phyloP scores from a whole-genome alignment of 306 rosid species.

The Ochetophila trinervis region DNA sequence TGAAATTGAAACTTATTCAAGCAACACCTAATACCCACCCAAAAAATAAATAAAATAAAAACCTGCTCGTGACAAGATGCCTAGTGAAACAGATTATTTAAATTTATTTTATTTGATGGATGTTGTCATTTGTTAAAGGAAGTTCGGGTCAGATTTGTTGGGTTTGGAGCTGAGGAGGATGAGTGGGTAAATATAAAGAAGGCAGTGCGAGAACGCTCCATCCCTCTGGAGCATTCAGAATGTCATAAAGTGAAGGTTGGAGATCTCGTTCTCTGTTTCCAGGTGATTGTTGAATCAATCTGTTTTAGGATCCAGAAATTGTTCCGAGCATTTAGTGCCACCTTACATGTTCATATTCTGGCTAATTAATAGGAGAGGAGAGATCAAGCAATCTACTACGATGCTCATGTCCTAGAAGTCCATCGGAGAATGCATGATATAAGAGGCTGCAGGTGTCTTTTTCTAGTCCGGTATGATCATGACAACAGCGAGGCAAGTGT shows the following conservation, averaged over 20 bases:
- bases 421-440: slow-evolving; percentile 87
- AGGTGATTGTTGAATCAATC: slow-evolving; percentile 44
- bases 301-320: not conserved
- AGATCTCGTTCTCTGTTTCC: slow-evolving; percentile 78
- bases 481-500: slow-evolving; percentile 67
- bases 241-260: slow-evolving; percentile 70
- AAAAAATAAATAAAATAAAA: not conserved
- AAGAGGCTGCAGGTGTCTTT: slow-evolving; percentile 92
- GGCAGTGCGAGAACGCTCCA: slow-evolving; percentile 76
- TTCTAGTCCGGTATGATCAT: slow-evolving; percentile 68
- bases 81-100: not conserved
- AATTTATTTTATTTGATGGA: slow-evolving; percentile 25
- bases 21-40: not conserved
- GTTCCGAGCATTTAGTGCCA: not conserved
- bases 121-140: slow-evolving; percentile 76
- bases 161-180: slow-evolving; percentile 90
- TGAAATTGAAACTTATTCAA: not conserved
- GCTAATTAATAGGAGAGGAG: slow-evolving; percentile 62
- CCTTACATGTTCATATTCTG: slow-evolving; percentile 20
- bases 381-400: slow-evolving; percentile 81
- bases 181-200: slow-evolving; percentile 76
- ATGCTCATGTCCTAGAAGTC: slow-evolving; percentile 72
- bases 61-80: not conserved
- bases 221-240: slow-evolving; percentile 71
- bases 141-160: slow-evolving; percentile 85